phyloP scores from a whole-genome alignment of 768 basidiomycete genomes.

The Amyloporia xantha region DNA sequence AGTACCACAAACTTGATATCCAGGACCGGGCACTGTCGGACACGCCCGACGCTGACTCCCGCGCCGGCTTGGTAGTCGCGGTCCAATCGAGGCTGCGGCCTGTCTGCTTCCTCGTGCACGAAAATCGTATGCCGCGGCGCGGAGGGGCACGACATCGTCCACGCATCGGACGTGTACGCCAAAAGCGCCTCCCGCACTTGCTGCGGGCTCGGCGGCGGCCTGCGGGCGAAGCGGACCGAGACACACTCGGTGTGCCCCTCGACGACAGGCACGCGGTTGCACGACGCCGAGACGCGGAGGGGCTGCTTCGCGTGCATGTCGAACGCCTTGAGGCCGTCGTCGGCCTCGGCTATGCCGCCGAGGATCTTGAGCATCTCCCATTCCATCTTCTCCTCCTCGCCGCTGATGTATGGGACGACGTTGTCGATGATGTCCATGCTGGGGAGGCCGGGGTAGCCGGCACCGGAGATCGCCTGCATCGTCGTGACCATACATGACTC shows the following conservation, averaged over 20 bases:
- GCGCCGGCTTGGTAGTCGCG: constrained; percentile 86
- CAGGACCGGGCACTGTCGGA: constrained; percentile 85
- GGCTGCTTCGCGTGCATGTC: constrained; percentile 81
- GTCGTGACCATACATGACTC: constrained; percentile 90
- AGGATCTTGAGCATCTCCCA: constrained; percentile 99
- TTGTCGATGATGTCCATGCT: constrained; percentile 92
- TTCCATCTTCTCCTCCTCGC: constrained; percentile 97
- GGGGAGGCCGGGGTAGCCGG: constrained; percentile 93
- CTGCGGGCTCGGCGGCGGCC: constrained; percentile 80
- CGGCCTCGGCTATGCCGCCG: constrained; percentile 62
- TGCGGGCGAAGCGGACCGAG: constrained; percentile 72
- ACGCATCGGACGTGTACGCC: constrained; percentile 71
- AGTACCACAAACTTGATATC: constrained; percentile 96
- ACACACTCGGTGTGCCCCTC: constrained; percentile 94
- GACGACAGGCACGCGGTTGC: constrained; percentile 92
- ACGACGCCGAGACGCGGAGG: constrained; percentile 85
- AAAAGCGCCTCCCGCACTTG: constrained; percentile 79
- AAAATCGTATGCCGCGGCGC: constrained; percentile 80
- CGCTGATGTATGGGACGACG: constrained; percentile 87
- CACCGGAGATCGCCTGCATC: constrained; percentile 96
- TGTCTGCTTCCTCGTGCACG: constrained; percentile 88
- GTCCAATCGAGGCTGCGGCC: constrained; percentile 93
- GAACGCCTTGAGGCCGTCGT: constrained; percentile 54
- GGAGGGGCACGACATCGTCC: constrained; percentile 70
- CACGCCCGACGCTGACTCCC: constrained; percentile 84